These are phyloP conservation scores for Podaxis sp. DNA, from an alignment of 768 basidiomycete species.

Conservation along the genomic window DNA sequence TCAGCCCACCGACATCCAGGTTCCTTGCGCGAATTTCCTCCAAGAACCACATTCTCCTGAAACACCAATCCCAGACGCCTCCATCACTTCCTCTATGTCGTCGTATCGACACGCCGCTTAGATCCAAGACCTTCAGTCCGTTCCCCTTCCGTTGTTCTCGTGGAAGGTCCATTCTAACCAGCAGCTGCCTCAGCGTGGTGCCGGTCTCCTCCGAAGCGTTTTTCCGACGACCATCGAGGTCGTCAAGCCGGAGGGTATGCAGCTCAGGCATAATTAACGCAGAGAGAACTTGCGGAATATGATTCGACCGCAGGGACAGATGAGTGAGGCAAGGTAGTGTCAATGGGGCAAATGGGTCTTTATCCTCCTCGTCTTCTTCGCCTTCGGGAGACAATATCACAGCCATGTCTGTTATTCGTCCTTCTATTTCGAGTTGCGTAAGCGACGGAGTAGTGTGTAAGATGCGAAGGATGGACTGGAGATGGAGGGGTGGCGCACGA, in stretches of 20 bases:
- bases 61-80: slow-evolving; percentile 31
- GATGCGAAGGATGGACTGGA: slow-evolving; percentile 20
- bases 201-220: slow-evolving; percentile 29
- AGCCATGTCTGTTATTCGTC: background rate
- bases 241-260: slow-evolving; percentile 29
- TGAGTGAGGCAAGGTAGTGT: slow-evolving; percentile 21
- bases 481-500: slow-evolving; percentile 23
- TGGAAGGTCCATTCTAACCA: slow-evolving; percentile 32
- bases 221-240: slow-evolving; percentile 33
- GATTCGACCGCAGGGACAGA: slow-evolving; percentile 35
- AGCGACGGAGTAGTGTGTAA: slow-evolving; percentile 21
- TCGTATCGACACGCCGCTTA: background rate
- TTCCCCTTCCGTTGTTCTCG: background rate
- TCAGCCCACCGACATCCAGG: background rate
- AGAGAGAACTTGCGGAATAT: slow-evolving; percentile 30
- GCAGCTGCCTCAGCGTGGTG: slow-evolving; percentile 25
- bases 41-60: slow-evolving; percentile 28
- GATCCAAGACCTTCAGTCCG: background rate
- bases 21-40: slow-evolving; percentile 1
- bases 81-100: background rate
- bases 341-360: background rate
- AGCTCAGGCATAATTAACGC: slow-evolving; percentile 32
- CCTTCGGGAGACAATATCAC: background rate
- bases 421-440: slow-evolving; percentile 18
- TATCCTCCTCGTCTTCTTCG: background rate